These are phyloP conservation scores for Cardiospermum halicacabum DNA, from an alignment of 345 rosid species.

Conservation along the genomic window DNA sequence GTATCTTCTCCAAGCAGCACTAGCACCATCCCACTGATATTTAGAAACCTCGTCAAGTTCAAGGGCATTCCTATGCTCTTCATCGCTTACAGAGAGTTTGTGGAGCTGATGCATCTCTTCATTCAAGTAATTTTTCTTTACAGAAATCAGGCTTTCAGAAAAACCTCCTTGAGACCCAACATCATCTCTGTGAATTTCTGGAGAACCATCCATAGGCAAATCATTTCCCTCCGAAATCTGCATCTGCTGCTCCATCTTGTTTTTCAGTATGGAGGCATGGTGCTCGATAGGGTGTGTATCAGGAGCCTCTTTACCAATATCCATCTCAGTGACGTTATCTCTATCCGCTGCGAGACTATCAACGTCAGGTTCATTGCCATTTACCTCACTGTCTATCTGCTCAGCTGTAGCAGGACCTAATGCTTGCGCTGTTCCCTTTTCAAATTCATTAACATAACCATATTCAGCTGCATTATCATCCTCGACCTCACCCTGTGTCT, in stretches of 20 bases:
- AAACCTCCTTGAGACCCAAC: slow-evolving; percentile 29
- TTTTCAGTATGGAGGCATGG: slow-evolving; percentile 25
- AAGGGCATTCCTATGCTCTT: slow-evolving; percentile 31
- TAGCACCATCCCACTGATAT: slow-evolving; percentile 38
- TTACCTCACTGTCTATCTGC: slow-evolving; percentile 55
- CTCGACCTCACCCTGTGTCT: slow-evolving; percentile 52
- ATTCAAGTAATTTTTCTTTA: slow-evolving; percentile 39
- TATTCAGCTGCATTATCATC: slow-evolving; percentile 72
- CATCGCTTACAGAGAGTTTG: slow-evolving; percentile 41
- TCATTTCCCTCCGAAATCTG: slow-evolving; percentile 35
- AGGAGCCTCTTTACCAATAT: slow-evolving; percentile 44
- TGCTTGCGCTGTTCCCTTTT: slow-evolving; percentile 77
- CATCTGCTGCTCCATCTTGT: slow-evolving; percentile 36
- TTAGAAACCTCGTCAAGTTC: slow-evolving; percentile 43
- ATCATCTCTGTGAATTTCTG: slow-evolving; percentile 23
- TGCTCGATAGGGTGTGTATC: slow-evolving; percentile 36
- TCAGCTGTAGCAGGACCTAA: slow-evolving; percentile 87
- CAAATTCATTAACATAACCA: slow-evolving; percentile 67
- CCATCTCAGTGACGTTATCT: slow-evolving; percentile 57
- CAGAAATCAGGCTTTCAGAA: slow-evolving; percentile 48
- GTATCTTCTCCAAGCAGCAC: slow-evolving; percentile 72
- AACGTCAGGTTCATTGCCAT: slow-evolving; percentile 39
- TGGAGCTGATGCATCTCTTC: slow-evolving; percentile 38
- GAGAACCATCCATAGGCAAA: slow-evolving; percentile 28
- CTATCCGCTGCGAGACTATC: slow-evolving; percentile 33